Percentiles rank a stretch among this genome's conserved stretches.
phyloP scores from a whole-genome alignment of 2,329 filamentous ascomycete species.

The Cercospora zeae-maydis region DNA sequence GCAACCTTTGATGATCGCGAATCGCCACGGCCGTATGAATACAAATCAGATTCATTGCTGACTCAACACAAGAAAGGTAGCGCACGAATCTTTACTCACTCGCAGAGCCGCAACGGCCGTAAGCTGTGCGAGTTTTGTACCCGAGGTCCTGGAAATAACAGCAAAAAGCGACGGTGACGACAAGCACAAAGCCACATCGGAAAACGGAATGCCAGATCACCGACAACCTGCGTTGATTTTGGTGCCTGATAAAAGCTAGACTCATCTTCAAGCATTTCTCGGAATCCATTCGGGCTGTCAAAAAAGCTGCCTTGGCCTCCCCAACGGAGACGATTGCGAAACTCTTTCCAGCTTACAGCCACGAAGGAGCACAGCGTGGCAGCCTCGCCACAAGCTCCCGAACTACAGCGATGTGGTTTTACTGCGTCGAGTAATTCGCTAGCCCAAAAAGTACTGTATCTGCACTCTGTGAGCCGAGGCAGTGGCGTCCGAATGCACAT shows the following conservation, averaged over 20 bases:
- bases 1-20: neutral
- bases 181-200: neutral
- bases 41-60: neutral
- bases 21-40: neutral
- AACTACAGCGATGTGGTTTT: neutral
- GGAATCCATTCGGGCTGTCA: neutral
- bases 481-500: slow-evolving; percentile 6
- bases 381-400: slow-evolving; percentile 1
- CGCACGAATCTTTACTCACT: neutral
- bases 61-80: neutral
- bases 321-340: slow-evolving; percentile 2
- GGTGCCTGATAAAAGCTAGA: slow-evolving; percentile 1
- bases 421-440: neutral
- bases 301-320: neutral
- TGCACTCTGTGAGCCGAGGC: neutral
- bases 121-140: neutral
- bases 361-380: neutral
- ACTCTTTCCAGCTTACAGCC: slow-evolving; percentile 3
- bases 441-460: slow-evolving; percentile 1
- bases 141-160: neutral
- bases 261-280: neutral
- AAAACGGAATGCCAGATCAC: neutral
- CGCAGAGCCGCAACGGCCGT: neutral
- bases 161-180: neutral
- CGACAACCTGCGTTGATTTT: neutral